These are phyloP conservation scores for Amauroascus verrucosus DNA, from an alignment of 2,329 filamentous ascomycete genomes.

Conservation along the genomic window DNA sequence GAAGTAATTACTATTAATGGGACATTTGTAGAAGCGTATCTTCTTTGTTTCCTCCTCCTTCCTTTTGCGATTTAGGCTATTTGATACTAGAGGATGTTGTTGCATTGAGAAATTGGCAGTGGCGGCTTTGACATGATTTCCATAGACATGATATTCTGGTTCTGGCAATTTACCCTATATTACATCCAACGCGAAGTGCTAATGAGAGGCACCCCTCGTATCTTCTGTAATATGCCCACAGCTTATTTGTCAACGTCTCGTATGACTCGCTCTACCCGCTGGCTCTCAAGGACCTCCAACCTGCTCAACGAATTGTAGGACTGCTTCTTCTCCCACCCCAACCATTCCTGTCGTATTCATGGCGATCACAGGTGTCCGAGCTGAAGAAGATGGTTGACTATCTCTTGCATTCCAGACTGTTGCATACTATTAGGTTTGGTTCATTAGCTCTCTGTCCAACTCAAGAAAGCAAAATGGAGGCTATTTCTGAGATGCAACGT, in stretches of 20 bases:
- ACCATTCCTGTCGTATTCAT: not conserved
- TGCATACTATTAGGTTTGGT: conserved; percentile 7
- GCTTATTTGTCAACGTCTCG: not conserved
- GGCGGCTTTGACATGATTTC: not conserved
- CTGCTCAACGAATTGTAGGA: conserved; percentile 5
- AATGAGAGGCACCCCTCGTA: not conserved
- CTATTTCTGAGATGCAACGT: not conserved
- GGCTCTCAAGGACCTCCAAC: not conserved
- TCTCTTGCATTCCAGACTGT: conserved; percentile 7
- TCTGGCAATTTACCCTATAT: not conserved
- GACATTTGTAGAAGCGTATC: too few species aligned
- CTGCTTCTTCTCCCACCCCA: not conserved
- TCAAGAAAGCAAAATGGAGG: not conserved
- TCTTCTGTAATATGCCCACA: not conserved
- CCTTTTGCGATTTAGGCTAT: too few species aligned
- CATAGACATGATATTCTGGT: not conserved
- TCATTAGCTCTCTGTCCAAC: not conserved
- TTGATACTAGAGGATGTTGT: not conserved
- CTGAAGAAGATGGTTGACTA: not conserved
- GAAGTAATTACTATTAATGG: too few species aligned
- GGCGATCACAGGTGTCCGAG: not conserved
- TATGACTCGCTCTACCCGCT: not conserved
- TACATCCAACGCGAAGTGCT: not conserved
- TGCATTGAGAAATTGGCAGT: not conserved
- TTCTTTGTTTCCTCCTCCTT: too few species aligned